These are phyloP conservation scores for Umbellularia californica DNA, from an alignment of 164 flowering plant species.

Conservation along the genomic window DNA sequence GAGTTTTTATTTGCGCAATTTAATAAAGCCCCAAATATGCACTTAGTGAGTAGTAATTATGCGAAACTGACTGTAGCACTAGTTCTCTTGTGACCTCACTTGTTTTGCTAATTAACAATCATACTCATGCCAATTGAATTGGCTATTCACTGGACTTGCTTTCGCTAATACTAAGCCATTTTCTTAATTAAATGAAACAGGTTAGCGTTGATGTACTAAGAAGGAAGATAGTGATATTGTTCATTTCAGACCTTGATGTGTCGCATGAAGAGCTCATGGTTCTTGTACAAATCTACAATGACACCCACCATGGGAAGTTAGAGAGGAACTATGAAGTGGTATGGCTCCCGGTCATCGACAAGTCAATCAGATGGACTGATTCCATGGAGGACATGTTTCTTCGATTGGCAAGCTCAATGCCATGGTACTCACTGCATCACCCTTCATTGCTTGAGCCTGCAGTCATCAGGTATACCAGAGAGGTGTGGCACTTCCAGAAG, in stretches of 20 bases:
- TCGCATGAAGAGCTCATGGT: constrained; percentile 51
- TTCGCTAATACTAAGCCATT: background rate
- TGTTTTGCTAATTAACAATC: no score
- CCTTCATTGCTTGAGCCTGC: constrained; percentile 44
- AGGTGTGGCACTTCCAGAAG: constrained; percentile 22
- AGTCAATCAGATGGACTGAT: constrained; percentile 35
- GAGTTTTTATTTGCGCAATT: no score
- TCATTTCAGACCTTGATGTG: constrained; percentile 70
- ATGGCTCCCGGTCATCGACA: constrained; percentile 76
- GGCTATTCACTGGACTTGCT: background rate
- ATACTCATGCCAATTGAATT: background rate
- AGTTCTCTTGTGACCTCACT: no score
- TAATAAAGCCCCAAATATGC: no score
- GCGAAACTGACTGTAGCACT: no score
- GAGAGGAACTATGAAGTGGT: constrained; percentile 72
- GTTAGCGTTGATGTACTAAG: constrained; percentile 54
- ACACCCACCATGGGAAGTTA: constrained; percentile 34
- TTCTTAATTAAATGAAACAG: constrained; percentile 23
- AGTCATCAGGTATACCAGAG: constrained; percentile 22
- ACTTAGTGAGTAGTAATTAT: no score
- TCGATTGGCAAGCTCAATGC: constrained; percentile 34
- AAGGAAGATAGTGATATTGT: constrained; percentile 63
- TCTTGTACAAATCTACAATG: constrained; percentile 55
- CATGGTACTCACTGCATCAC: constrained; percentile 55
- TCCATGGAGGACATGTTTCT: constrained; percentile 31